phyloP scores from a whole-genome alignment of 495 filamentous ascomycete genomes.

The Hypoxylon fuscum region DNA sequence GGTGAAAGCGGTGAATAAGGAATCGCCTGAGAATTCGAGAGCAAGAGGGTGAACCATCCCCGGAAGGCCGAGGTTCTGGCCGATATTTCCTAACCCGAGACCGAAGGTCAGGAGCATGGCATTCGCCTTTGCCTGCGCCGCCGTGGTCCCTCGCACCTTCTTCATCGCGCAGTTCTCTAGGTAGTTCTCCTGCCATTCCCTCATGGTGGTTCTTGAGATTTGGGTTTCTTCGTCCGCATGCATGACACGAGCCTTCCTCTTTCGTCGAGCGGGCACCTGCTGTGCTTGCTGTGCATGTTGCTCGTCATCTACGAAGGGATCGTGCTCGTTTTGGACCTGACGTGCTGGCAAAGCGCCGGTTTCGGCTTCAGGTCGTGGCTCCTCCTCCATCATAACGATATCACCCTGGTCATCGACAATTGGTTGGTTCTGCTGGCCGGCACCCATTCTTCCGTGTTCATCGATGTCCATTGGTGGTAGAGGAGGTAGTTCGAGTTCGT shows the following conservation, averaged over 20 bases:
- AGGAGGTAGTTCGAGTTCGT: constrained; percentile 50
- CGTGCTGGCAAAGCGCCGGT: constrained; percentile 36
- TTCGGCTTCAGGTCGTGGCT: constrained; percentile 43
- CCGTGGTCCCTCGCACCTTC: constrained; percentile 20
- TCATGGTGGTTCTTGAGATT: constrained; percentile 64
- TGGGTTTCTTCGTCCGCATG: constrained; percentile 54
- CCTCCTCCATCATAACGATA: constrained; percentile 43
- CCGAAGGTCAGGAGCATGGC: constrained; percentile 57
- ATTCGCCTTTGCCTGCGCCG: constrained; percentile 53
- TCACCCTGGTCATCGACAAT: constrained; percentile 33
- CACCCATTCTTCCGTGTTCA: constrained; percentile 8
- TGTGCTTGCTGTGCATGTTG: constrained; percentile 9
- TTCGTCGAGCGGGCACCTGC: constrained; percentile 38
- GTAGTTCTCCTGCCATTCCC: constrained; percentile 69
- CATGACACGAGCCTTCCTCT: constrained; percentile 38
- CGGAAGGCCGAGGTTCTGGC: constrained; percentile 38
- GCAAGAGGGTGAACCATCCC: constrained; percentile 49
- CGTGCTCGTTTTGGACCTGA: constrained; percentile 22
- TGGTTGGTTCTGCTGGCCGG: constrained; percentile 20
- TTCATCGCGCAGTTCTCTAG: constrained; percentile 52
- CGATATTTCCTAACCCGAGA: constrained; percentile 51
- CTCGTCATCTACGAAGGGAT: constrained; percentile 32
- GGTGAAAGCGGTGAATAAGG: constrained; percentile 44
- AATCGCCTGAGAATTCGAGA: constrained; percentile 48
- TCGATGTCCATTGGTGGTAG: constrained; percentile 34